phyloP scores from a whole-genome alignment of 805 yeast genomes.

The Cyberlindnera sargentensis region DNA sequence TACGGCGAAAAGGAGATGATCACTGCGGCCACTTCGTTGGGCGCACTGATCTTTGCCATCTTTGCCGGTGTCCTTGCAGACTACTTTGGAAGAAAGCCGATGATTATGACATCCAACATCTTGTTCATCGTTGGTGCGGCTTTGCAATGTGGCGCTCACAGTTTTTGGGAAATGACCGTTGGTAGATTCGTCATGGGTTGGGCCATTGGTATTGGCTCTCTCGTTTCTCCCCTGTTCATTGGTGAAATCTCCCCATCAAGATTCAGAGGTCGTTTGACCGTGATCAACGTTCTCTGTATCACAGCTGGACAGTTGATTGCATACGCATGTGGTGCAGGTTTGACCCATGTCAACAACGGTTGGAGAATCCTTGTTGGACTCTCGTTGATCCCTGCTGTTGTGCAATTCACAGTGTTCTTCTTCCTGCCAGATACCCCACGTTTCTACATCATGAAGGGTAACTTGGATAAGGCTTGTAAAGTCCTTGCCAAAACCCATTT shows the following conservation, averaged over 20 bases:
- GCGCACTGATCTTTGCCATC: constrained; percentile 77
- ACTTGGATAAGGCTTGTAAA: constrained; percentile 53
- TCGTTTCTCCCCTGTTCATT: constrained; percentile 90
- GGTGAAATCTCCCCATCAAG: constrained; percentile 88
- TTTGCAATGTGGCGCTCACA: constrained; percentile 72
- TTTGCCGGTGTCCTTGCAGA: constrained; percentile 82
- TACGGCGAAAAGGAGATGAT: constrained; percentile 83
- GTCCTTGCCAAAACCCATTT: constrained; percentile 61
- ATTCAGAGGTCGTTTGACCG: constrained; percentile 87
- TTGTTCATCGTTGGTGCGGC: constrained; percentile 80
- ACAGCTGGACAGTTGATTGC: constrained; percentile 96
- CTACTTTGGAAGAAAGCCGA: constrained; percentile 75
- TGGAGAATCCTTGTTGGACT: constrained; percentile 93
- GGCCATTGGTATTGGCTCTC: constrained; percentile 93
- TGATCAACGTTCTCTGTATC: constrained; percentile 79
- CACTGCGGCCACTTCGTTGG: constrained; percentile 91
- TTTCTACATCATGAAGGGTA: constrained; percentile 68
- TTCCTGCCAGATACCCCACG: constrained; percentile 97
- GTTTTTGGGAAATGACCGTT: constrained; percentile 84
- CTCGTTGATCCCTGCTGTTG: constrained; percentile 77
- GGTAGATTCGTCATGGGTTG: constrained; percentile 94
- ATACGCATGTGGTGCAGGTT: constrained; percentile 88
- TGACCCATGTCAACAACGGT: constrained; percentile 66
- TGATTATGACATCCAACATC: constrained; percentile 74
- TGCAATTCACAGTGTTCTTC: constrained; percentile 69